Base-by-base conservation (phyloP, 2,329 filamentous ascomycete species). In the Alternaria incomplexa region DNA sequence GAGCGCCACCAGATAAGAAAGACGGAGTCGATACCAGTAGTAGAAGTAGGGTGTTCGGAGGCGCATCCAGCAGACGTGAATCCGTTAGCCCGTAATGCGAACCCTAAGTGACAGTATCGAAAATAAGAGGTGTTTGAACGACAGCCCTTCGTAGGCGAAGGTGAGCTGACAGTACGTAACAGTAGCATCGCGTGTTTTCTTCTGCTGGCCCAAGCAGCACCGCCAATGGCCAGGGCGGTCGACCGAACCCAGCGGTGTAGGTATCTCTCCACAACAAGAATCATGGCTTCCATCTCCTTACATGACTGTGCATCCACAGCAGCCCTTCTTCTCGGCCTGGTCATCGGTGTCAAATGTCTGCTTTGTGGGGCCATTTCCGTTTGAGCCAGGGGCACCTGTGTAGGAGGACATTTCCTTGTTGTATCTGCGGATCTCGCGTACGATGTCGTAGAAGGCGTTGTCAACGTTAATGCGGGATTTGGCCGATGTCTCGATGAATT, bases 381-480 rank as follows among this genome's bases (percentile, higher is more conserved):
- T 88, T 72, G 86, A 87, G 61, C 63, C 65, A 84, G 74, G 88
- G 84, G 70, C 90, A 61, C 90, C 91, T 65, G 90, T 89, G 82
- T 96, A 93, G 63, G 92, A 93, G 64, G 94, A 93, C 90, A 97
- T 96, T 79, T 98, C 95, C 81, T 96, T 95, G 89, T 99, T 98
- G 84, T 97, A 98, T 83, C 93, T 91, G 83, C 96, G 90, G 78
- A 99, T 99, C 81, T 98, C 96, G 80, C 96, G 91, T 62, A 99
- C 96, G 73, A 98, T 94, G 80, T 98, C 94, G 87, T 95, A 98
- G 84, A 99, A 99, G 58, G 95, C 93, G 83, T 96, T 94, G 83
- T 99, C 96, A 76, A 99, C 96, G 79, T 98, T 97, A 85, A 96
- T 96, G 80, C 95, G 91, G 66, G 94, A 97, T 85, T 98, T 99